Conservation (phyloP, 257 asterid species). For the Primulina eburnea region DNA sequence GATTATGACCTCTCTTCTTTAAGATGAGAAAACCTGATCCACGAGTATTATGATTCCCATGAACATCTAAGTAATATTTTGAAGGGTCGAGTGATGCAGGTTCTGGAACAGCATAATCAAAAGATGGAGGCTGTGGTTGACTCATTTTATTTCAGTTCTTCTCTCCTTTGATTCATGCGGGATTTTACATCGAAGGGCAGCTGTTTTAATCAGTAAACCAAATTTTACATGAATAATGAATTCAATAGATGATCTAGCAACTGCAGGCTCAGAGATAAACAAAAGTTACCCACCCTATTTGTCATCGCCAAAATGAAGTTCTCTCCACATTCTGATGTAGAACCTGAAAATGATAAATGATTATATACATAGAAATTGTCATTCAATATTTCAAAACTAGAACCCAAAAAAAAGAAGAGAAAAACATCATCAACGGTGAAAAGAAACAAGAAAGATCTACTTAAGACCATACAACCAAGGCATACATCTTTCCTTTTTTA, state of each 20-base stretch:
- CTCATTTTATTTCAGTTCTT: constrained; percentile 44
- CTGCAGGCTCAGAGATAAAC: constrained; percentile 16
- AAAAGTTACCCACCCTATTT: background rate
- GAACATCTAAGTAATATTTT: constrained; percentile 36
- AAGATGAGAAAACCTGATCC: constrained; percentile 59
- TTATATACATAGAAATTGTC: constrained; percentile 1
- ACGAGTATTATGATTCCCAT: constrained; percentile 30
- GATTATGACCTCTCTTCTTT: constrained; percentile 88
- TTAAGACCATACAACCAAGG: constrained; percentile 5
- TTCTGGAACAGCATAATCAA: constrained; percentile 35
- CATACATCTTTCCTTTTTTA: background rate
- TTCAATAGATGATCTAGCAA: constrained; percentile 21
- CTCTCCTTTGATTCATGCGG: constrained; percentile 25
- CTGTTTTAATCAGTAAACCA: constrained; percentile 38
- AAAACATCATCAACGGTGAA: constrained; percentile 1
- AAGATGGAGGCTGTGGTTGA: constrained; percentile 42
- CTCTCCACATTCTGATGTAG: constrained; percentile 19
- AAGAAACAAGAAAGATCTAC: background rate
- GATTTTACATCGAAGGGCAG: constrained; percentile 9
- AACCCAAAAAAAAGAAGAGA: background rate
- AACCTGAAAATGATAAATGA: constrained; percentile 21
- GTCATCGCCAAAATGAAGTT: constrained; percentile 11
- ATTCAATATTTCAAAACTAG: background rate
- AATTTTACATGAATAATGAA: background rate
- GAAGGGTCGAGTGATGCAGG: constrained; percentile 33